Evolutionary conservation across 2,329 filamentous ascomycete genomes (phyloP).

Genomic region (Cladophialophora exuberans): DNA sequence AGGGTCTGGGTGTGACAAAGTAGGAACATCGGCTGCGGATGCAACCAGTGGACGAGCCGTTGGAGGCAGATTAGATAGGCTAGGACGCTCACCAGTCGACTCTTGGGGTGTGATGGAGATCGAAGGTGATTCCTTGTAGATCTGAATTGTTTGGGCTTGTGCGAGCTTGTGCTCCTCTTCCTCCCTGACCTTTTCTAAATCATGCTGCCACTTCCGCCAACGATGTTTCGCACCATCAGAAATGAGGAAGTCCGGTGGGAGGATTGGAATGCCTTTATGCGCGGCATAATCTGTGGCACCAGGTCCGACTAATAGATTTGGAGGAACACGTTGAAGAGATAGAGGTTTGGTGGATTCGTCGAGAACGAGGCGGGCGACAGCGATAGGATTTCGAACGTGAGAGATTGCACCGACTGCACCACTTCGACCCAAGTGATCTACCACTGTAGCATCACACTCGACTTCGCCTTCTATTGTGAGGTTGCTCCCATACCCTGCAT

Average conservation of each 20-base stretch:
- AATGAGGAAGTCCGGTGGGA: constrained; percentile 77
- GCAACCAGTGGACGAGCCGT: constrained; percentile 21
- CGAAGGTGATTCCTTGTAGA: background rate
- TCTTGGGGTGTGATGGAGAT: constrained; percentile 2
- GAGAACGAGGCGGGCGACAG: constrained; percentile 79
- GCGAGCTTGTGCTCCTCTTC: constrained; percentile 41
- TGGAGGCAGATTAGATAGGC: constrained; percentile 16
- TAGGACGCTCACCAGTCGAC: constrained; percentile 1
- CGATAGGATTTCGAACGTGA: constrained; percentile 90
- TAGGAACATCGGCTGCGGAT: constrained; percentile 24
- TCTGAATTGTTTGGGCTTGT: constrained; percentile 29
- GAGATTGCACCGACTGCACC: constrained; percentile 90
- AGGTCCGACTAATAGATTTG: constrained; percentile 84
- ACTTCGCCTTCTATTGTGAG: constrained; percentile 86
- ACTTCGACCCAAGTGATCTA: constrained; percentile 88
- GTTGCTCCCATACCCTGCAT: constrained; percentile 95
- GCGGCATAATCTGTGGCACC: constrained; percentile 86
- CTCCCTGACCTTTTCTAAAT: constrained; percentile 66
- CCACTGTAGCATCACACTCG: constrained; percentile 91
- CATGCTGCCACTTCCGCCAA: constrained; percentile 74
- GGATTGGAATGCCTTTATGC: constrained; percentile 72
- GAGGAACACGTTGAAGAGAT: constrained; percentile 85
- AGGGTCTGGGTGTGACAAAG: constrained; percentile 1
- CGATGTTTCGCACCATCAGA: constrained; percentile 78
- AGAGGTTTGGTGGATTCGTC: constrained; percentile 75